These are phyloP conservation scores for Besnoitia besnoiti DNA, from an alignment of 169 alveolate genomes.

Conservation along the genomic window DNA sequence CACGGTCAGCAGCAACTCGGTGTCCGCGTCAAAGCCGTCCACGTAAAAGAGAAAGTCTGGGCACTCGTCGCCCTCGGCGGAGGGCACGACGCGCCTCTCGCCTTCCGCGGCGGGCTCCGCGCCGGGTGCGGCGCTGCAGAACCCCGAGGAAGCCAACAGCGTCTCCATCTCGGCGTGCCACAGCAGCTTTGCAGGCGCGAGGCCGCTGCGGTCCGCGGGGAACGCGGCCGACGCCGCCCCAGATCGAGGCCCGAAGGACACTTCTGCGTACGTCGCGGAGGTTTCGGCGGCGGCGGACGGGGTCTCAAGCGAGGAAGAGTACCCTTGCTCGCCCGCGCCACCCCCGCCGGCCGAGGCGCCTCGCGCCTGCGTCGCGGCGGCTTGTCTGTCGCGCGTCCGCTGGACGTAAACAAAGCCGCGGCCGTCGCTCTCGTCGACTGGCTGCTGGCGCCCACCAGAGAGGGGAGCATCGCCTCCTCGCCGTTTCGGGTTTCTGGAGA, in stretches of 20 bases:
- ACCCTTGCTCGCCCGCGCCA: no score
- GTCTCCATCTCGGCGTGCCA: background rate
- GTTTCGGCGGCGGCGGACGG: no score
- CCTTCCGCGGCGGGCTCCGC: background rate
- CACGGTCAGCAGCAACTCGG: background rate
- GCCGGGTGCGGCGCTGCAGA: background rate
- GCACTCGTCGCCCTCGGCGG: background rate
- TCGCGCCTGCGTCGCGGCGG: background rate
- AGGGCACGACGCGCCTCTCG: background rate
- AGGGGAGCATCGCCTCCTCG: background rate
- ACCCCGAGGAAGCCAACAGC: background rate
- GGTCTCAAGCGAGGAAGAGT: no score
- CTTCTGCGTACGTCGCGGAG: no score
- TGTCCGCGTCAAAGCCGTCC: background rate
- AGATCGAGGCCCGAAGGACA: no score
- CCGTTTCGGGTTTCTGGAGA: background rate
- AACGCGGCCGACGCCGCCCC: background rate
- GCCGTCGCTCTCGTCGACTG: background rate
- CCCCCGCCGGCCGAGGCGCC: background rate
- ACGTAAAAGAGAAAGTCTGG: slow-evolving; percentile 14
- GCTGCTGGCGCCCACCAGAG: background rate
- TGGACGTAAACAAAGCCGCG: slow-evolving; percentile 8
- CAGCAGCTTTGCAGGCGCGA: background rate
- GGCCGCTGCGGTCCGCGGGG: background rate
- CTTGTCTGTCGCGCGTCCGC: background rate